Percentiles rank a stretch among this genome's conserved stretches.
Conservation (phyloP, 23 red algal genomes). For the Gracilaria domingensis region DNA sequence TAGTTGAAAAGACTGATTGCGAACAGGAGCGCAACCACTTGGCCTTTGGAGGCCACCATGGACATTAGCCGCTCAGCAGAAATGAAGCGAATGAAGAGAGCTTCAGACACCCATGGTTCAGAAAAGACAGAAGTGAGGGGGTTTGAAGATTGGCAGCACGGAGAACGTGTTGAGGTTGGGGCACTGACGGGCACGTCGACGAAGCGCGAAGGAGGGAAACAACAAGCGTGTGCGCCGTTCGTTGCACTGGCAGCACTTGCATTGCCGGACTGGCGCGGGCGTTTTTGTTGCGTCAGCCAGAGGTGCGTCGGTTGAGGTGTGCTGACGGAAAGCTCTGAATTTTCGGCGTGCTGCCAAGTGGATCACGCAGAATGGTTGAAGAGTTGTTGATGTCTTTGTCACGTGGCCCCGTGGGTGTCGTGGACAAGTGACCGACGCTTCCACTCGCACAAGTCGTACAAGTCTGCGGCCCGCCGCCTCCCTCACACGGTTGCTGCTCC, state of each 20-base stretch:
- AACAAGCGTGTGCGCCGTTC: neutral
- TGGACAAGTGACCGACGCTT: neutral
- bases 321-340: neutral
- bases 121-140: neutral
- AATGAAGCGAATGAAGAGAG: neutral
- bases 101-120: constrained; percentile 10
- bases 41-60: constrained; percentile 52
- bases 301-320: constrained; percentile 12
- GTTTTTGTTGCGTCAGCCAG: constrained; percentile 16
- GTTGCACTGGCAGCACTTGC: neutral
- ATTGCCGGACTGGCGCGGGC: neutral
- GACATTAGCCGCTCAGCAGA: neutral
- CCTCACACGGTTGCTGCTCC: neutral
- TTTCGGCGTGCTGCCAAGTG: constrained; percentile 4
- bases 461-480: neutral
- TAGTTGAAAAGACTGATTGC: constrained; percentile 76
- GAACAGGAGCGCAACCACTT: constrained; percentile 60
- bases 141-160: neutral
- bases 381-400: neutral
- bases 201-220: neutral
- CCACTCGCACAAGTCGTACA: neutral
- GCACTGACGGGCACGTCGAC: constrained; percentile 3
- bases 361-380: neutral
- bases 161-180: neutral
- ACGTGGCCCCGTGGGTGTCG: neutral